Percentiles rank a stretch among this genome's conserved stretches.
Conservation (phyloP, 2,329 filamentous ascomycete genomes). For the Pseudogymnoascus sp. region DNA sequence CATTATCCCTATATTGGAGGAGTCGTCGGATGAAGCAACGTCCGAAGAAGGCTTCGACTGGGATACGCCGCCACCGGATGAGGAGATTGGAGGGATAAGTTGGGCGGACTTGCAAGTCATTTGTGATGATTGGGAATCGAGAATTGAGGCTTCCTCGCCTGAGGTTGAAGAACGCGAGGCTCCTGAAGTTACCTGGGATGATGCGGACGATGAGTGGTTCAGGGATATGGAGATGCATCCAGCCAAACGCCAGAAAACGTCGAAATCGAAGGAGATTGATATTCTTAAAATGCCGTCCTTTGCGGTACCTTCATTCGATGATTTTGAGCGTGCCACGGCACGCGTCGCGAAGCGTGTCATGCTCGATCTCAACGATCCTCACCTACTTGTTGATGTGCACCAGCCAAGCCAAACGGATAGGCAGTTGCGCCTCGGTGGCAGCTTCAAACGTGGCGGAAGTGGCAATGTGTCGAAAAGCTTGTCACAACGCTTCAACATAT, state of each 20-base stretch:
- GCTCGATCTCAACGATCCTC: slow-evolving; percentile 80
- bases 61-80: slow-evolving; percentile 43
- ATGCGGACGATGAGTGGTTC: slow-evolving; percentile 55
- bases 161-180: slow-evolving; percentile 26
- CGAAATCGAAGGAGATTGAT: slow-evolving; percentile 41
- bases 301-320: slow-evolving; percentile 65
- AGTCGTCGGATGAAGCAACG: slow-evolving; percentile 30
- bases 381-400: slow-evolving; percentile 73
- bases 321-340: slow-evolving; percentile 67
- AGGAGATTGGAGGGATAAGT: slow-evolving; percentile 65
- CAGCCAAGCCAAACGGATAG: slow-evolving; percentile 57
- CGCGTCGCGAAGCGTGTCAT: slow-evolving; percentile 70
- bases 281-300: slow-evolving; percentile 52
- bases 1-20: slow-evolving; percentile 37
- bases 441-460: slow-evolving; percentile 58
- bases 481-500: slow-evolving; percentile 82
- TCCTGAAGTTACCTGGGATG: slow-evolving; percentile 24
- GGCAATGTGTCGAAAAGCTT: slow-evolving; percentile 66
- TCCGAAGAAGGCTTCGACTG: slow-evolving; percentile 44
- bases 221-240: slow-evolving; percentile 44
- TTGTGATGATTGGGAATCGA: slow-evolving; percentile 76
- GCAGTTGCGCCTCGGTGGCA: slow-evolving; percentile 38
- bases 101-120: slow-evolving; percentile 76
- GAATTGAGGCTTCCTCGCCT: slow-evolving; percentile 34
- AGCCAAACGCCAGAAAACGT: slow-evolving; percentile 59